Evolutionary conservation across 1,139 yeast species (phyloP), one percentile per base, ranked within the genome.

Genomic region (Suhomyces ambrosiae): DNA sequence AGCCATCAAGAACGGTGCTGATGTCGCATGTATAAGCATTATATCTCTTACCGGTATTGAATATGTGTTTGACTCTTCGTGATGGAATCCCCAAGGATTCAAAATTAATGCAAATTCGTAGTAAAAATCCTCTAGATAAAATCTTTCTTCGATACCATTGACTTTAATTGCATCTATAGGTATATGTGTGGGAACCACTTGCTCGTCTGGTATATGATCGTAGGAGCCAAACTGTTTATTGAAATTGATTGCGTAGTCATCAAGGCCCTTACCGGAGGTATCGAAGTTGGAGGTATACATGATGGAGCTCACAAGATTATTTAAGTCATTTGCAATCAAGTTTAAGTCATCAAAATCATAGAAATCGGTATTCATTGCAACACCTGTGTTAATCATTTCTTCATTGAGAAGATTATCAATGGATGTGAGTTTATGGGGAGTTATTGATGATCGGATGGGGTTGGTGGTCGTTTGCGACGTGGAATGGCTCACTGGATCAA

Each of bases 1-100:
- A 7, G 58, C 54, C 17, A 50, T 44, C 19, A 53, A 30, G 23
- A 49, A 50, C 1, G 56, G 52, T 21, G 51, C 56, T 7, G 45
- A 40, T 5, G 41, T 38, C 6, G 58, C 57, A 22, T 46, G 45
- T 7, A 37, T 36, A 19, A 52, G 43, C 19, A 53, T 39, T 9
- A 49, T 35, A 27, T 52, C 58, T 15, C 58, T 37, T 13, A 46
- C 44, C 1, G 56, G 53, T 23, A 49, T 47, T 25, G 45, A 41
- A 33, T 49, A 44, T 5, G 44, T 22, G 27, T 40, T 41, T 9
- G 36, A 25, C 2, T 32, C 35, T 1, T 38, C 32, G 23, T 53
- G 53, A 31, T 40, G 48, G 12, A 46, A 46, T n/a, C 41, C 41
- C 42, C 51, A 52, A 2, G 58, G 58, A 13, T 50, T 47, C 11